Conservation (phyloP, 306 rosid species). For the Herpetospermum pedunculosum region DNA sequence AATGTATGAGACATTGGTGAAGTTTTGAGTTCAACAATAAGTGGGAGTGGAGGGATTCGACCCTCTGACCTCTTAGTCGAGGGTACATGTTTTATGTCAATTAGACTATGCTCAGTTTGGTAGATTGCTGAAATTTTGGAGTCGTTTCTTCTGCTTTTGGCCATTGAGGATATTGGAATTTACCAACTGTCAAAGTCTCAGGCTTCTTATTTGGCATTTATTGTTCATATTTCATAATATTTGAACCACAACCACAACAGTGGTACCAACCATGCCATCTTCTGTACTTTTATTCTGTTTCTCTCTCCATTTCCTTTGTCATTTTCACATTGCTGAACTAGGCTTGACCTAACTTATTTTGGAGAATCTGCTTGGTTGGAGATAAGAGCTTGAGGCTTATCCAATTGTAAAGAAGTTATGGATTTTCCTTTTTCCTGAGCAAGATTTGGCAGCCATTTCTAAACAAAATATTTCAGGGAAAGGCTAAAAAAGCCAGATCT, state of each 20-base stretch:
- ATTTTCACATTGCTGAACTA: neutral
- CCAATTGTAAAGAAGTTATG: neutral
- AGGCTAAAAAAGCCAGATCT: neutral
- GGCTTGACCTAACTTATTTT: neutral
- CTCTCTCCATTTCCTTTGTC: neutral
- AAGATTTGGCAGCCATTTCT: conserved; percentile 3
- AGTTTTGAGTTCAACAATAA: too few species aligned
- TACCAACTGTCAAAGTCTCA: neutral
- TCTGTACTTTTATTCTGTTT: neutral
- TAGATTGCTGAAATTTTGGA: neutral
- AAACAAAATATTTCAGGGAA: neutral
- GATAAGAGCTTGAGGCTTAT: conserved; percentile 9
- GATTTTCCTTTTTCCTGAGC: neutral
- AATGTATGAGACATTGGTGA: neutral
- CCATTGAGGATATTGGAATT: neutral
- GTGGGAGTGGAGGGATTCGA: too few species aligned
- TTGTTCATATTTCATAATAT: neutral
- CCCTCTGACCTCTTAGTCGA: too few species aligned
- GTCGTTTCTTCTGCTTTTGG: neutral
- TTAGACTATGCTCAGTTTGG: too few species aligned
- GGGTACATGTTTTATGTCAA: too few species aligned
- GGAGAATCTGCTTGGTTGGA: conserved; percentile 3
- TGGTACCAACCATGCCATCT: conserved; percentile 4
- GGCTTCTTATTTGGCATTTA: conserved; percentile 1
- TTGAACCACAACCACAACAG: neutral